These are phyloP conservation scores for Xylaria nigripes DNA, from an alignment of 495 filamentous ascomycete species.

Conservation along the genomic window DNA sequence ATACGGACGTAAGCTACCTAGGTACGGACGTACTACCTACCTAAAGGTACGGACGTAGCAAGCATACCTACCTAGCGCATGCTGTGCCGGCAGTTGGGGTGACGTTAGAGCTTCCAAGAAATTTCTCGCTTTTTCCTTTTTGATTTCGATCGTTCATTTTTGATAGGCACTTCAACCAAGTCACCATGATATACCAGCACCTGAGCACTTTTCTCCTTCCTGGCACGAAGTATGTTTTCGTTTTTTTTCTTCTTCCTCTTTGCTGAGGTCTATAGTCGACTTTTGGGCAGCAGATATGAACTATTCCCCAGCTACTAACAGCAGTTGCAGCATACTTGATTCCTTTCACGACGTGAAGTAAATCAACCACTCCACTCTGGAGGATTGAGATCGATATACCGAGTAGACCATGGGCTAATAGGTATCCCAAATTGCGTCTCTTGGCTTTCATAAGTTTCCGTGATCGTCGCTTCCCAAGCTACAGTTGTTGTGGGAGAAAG, in stretches of 20 bases:
- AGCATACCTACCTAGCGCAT: too few species aligned
- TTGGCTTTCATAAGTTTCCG: not conserved
- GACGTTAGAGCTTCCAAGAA: not conserved
- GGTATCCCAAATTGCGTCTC: not conserved
- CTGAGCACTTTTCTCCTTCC: not conserved
- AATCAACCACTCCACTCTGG: not conserved
- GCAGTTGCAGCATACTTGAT: not conserved
- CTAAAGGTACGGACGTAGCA: too few species aligned
- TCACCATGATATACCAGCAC: not conserved
- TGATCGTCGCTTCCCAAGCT: not conserved
- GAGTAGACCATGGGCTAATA: conserved; percentile 3
- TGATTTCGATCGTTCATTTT: not conserved
- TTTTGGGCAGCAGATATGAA: too few species aligned
- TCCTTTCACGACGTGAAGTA: not conserved
- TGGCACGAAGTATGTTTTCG: not conserved
- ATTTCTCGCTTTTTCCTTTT: not conserved
- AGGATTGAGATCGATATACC: not conserved
- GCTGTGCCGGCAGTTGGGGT: too few species aligned
- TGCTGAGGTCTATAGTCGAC: not conserved
- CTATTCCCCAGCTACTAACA: not conserved
- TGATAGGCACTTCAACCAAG: not conserved
- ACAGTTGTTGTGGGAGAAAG: not conserved
- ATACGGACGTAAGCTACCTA: too few species aligned
- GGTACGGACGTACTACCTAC: too few species aligned
- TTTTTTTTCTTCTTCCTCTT: not conserved